Evolutionary conservation across 192 early-diverging fungal genomes (phyloP).

Genomic region (Chytriomyces confervae): DNA sequence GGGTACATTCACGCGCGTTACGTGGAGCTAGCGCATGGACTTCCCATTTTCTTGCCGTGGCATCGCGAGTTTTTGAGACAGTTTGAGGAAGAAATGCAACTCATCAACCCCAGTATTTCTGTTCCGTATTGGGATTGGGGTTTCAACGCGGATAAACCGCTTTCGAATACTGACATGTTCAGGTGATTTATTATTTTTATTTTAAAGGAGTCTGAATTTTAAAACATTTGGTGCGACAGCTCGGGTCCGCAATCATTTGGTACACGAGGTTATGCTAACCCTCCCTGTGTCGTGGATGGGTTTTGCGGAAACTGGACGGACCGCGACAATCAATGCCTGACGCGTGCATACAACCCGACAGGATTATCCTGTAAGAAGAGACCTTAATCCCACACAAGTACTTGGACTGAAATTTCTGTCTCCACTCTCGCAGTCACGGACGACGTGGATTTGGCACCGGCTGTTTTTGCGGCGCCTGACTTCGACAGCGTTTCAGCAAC

Average conservation of each 20-base stretch:
- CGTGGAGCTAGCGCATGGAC: not conserved
- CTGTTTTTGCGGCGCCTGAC: not conserved
- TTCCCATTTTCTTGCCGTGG: slow-evolving; percentile 36
- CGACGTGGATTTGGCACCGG: not conserved
- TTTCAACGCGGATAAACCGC: slow-evolving; percentile 54
- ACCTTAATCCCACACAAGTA: too few relatives aligned
- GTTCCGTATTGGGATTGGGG: slow-evolving; percentile 75
- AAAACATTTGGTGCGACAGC: not conserved
- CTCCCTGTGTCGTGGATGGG: slow-evolving; percentile 12
- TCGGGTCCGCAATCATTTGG: not conserved
- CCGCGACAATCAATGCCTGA: slow-evolving; percentile 2
- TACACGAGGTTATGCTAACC: not conserved
- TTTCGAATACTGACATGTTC: slow-evolving; percentile 3
- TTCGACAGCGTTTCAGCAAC: slow-evolving; percentile 44
- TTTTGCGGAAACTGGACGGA: not conserved
- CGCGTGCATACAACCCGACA: not conserved
- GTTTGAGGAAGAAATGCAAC: slow-evolving; percentile 57
- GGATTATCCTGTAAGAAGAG: too few relatives aligned
- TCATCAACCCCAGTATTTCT: slow-evolving; percentile 50
- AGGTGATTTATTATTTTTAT: not conserved
- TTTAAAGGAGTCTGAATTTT: not conserved
- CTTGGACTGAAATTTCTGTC: not conserved
- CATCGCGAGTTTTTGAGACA: slow-evolving; percentile 60
- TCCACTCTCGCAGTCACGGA: slow-evolving; percentile 26
- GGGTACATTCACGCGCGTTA: not conserved